Evolutionary conservation across 2,329 filamentous ascomycete genomes (phyloP), one percentile per base, ranked within the genome.

Genomic region (Aureobasidium sp.): DNA sequence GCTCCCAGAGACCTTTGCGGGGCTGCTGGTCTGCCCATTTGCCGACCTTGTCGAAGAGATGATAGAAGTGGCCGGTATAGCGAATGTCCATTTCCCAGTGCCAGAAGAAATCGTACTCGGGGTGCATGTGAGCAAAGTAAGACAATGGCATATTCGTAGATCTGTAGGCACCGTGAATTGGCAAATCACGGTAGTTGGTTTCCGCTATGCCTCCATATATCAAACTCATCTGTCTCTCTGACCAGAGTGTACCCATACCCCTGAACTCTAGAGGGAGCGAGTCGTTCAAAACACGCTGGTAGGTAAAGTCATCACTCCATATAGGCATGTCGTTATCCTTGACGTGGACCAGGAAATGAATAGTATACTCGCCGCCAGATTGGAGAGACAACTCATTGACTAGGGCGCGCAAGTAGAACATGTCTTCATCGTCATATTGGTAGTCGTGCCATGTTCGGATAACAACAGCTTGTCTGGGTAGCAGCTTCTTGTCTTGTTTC

Each of bases 11-110:
- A n/a, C 85, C 83, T 63, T 84, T 82, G 32, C 88, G 83, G 1
- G 86, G 84, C 70, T 93, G 88, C 53, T 83, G 73, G 62, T 80
- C 81, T 2, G 86, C 84, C 85, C 88, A 93, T 49, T 79, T 76
- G 15, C 81, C 80, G 13, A 90, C 78, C 47, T 85, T 82, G 64
- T 87, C 80, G 65, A 93, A 86, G 15, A 93, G 81, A 69, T 92
- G 87, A 73, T 91, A 91, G 77, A 89, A 93, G 74, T 96, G 91
- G 39, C 91, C 91, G 0, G 89, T 94, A 73, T 95, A 96, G 34
- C 91, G 86, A 48, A 92, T 85, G 69, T 96, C 91, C 87, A 96
- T 93, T 74, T 96, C 91, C 90, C 91, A 95, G 67, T 96, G 90
- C 91, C 91, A 96, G 74, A 91, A 91, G 75, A 86, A 90, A 52